Evolutionary conservation across 2,329 filamentous ascomycete species (phyloP), one percentile per base, ranked within the genome.

Genomic region (Aureobasidium sp.): DNA sequence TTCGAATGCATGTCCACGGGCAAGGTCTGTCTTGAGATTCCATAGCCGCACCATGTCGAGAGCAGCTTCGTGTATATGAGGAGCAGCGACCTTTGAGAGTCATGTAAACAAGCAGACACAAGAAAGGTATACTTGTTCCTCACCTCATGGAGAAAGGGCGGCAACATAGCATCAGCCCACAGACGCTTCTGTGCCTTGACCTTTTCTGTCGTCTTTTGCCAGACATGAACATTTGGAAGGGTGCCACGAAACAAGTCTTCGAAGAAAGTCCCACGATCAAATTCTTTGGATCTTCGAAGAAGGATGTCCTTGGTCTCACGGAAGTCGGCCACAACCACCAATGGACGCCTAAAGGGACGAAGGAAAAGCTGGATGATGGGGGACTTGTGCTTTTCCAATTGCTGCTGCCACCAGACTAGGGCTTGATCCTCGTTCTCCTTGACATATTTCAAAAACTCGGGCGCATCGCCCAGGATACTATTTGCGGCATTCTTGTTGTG

Each of bases 351-450:
- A 14, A 75, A 66, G 1, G 76, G 74, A 6, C 64, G 62, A 49
- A 76, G 60, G 59, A 78, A 79, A 5, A 73, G 62, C 58, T 80
- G 77, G 5, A 71, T 61, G 54, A 79, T 66, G 0, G 74, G 72
- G 10, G 68, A 68, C 5, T 70, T 57, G 41, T 70, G 51, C 21
- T 55, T 49, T 27, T 38, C 48, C 29, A 47, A 32, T 8, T 58
- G 52, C 17, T 49, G 39, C 6, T 55, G 44, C 27, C 63, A 39
- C 40, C 54, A 62, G 0, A 41, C 29, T 17, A 56, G 55, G 0
- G 63, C 53, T 22, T 60, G 57, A 10, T 52, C 65, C 2, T 53
- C 34, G 7, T 63, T 69, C n/a, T 64, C 60, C 29, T 61, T 62
- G 11, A 69, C 62, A 55, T 69, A 67, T 8, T 59, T 59, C 49